phyloP scores from a whole-genome alignment of 2,329 filamentous ascomycete genomes.

The Madurella fahalii region DNA sequence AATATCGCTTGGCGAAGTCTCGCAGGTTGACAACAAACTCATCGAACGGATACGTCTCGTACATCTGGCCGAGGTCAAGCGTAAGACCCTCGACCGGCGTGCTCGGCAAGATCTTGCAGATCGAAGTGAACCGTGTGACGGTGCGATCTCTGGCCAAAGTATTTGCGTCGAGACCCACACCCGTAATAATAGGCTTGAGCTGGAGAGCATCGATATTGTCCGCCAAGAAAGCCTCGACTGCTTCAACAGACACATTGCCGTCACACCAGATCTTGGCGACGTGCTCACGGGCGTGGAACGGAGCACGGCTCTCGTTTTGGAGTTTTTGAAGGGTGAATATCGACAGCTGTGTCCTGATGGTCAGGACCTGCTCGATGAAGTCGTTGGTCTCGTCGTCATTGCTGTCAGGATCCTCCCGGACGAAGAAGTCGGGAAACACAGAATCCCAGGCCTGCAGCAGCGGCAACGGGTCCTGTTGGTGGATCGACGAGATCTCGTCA shows the following conservation, averaged over 20 bases:
- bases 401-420: background rate
- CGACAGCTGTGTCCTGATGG: conserved; percentile 23
- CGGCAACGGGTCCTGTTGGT: conserved; percentile 5
- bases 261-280: conserved; percentile 21
- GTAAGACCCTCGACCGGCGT: background rate
- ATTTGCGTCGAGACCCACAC: conserved; percentile 1
- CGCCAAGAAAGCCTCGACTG: conserved; percentile 13
- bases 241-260: conserved; percentile 11
- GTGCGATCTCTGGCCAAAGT: conserved; percentile 5
- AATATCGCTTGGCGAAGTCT: conserved; percentile 8
- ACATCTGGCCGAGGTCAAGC: conserved; percentile 10
- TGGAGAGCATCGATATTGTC: conserved; percentile 15
- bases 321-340: conserved; percentile 16
- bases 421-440: conserved; percentile 15
- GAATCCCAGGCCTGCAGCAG: conserved; percentile 16
- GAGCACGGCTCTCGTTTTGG: background rate
- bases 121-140: conserved; percentile 7
- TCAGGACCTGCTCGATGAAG: conserved; percentile 14
- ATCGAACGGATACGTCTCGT: conserved; percentile 5
- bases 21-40: conserved; percentile 11
- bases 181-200: conserved; percentile 10
- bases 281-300: conserved; percentile 12
- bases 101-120: conserved; percentile 13
- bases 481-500: conserved; percentile 7
- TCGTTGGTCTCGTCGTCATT: conserved; percentile 3